Evolutionary conservation across 2,329 filamentous ascomycete genomes (phyloP), one percentile per base, ranked within the genome.

Genomic region (Botrytis medusae): DNA sequence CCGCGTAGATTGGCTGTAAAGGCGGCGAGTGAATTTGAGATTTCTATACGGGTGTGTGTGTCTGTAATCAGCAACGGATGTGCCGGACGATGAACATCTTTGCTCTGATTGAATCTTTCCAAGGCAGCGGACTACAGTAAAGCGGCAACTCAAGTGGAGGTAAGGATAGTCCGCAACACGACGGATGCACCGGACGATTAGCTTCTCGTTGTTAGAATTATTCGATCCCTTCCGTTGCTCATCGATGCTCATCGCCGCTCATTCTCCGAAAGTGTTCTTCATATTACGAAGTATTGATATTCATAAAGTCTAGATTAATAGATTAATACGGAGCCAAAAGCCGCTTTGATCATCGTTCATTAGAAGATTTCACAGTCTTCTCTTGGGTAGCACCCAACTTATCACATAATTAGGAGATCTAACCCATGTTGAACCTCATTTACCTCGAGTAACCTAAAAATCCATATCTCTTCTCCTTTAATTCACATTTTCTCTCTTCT

Each of bases 391-490:
- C 57, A 22, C 48, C 29, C 29, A 60, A 60, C 57, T 60, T 25
- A 40, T 62, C 34, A 62, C 32, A 44, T 46, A 63, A 64, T 44
- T 22, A 51, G 10, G 37, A 60, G 57, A 14, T n/a, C n/a, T 22
- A 18, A 61, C 61, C 70, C 70, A 72, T 72, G 70, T 72, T 72
- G 18, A 37, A 72, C 18, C 70, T 72, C 70, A 72, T 72, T 72
- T 72, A 34, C 37, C 37, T 65, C 22, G 48, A 51, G 59, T 54
- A 64, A 71, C 54, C 29, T 37, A 69, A n/a, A 16, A 10, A 48
- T 34, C 25, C 42, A 48, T 67, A 37, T 61, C 54, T 40, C 29
- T 48, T 62, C 57, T 71, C 51, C 46, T 63, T 44, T 48, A 34
- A 29, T 71, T 69, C 51, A 51, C 34, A 14, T 59, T 22, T 57